phyloP scores from a whole-genome alignment of 345 rosid genomes.

The Viola odorata region DNA sequence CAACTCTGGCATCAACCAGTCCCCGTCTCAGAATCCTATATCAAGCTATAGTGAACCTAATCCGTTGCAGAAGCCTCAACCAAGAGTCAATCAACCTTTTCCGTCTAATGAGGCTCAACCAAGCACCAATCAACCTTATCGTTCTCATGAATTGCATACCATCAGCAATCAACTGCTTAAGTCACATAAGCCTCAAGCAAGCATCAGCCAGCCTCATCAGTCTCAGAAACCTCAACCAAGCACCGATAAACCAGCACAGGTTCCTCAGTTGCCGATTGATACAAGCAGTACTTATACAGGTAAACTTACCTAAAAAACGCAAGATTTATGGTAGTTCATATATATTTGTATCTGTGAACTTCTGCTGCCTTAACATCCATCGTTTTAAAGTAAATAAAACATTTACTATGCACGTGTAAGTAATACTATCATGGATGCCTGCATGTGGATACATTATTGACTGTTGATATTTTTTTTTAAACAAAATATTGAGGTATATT shows the following conservation, averaged over 20 bases:
- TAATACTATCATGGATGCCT: too few relatives aligned
- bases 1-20: slow-evolving; percentile 1
- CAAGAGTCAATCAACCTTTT: not conserved
- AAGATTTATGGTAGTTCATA: too few relatives aligned
- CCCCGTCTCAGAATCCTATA: slow-evolving; percentile 5
- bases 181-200: not conserved
- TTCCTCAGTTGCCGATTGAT: slow-evolving; percentile 1
- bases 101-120: not conserved
- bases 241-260: slow-evolving; percentile 8
- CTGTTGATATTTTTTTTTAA: too few relatives aligned
- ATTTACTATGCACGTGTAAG: too few relatives aligned
- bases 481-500: too few relatives aligned
- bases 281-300: slow-evolving; percentile 13
- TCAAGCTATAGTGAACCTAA: not conserved
- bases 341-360: too few relatives aligned
- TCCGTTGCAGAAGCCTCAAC: not conserved
- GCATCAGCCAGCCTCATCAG: slow-evolving; percentile 10
- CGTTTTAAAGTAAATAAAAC: too few relatives aligned
- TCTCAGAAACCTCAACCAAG: slow-evolving; percentile 23
- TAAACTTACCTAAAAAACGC: not conserved
- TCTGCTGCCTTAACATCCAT: too few relatives aligned
- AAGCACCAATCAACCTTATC: not conserved
- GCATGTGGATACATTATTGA: too few relatives aligned
- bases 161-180: too few relatives aligned
- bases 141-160: too few relatives aligned